These are phyloP conservation scores for Exophiala lecanii-corni DNA, from an alignment of 2,329 filamentous ascomycete genomes.

Conservation along the genomic window DNA sequence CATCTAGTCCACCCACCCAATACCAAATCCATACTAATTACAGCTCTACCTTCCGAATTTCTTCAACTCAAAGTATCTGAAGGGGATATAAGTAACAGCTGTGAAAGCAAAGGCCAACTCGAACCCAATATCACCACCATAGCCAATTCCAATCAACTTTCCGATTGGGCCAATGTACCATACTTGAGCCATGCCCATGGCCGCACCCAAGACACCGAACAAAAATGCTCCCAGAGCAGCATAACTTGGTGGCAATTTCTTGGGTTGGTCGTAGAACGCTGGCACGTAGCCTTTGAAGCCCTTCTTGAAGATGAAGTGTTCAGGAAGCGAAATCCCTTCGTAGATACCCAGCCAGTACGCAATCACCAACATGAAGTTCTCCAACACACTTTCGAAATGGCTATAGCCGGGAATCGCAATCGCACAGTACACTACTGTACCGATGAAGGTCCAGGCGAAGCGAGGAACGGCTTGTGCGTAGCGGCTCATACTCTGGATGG, in stretches of 20 bases:
- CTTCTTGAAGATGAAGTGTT: slow-evolving; percentile 65
- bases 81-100: slow-evolving; percentile 32
- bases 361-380: slow-evolving; percentile 67
- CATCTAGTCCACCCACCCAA: too few relatives aligned
- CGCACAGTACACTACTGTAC: slow-evolving; percentile 59
- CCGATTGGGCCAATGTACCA: slow-evolving; percentile 68
- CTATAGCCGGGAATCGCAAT: slow-evolving; percentile 66
- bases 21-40: too few relatives aligned
- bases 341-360: slow-evolving; percentile 62
- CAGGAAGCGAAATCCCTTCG: slow-evolving; percentile 59
- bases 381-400: slow-evolving; percentile 59
- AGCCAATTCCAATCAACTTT: slow-evolving; percentile 49
- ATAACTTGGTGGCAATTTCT: slow-evolving; percentile 58
- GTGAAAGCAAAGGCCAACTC: slow-evolving; percentile 51
- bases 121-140: slow-evolving; percentile 57
- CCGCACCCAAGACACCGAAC: slow-evolving; percentile 61
- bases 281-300: slow-evolving; percentile 58
- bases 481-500: slow-evolving; percentile 60
- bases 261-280: slow-evolving; percentile 54
- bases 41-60: slow-evolving; percentile 10
- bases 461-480: slow-evolving; percentile 45
- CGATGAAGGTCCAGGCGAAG: slow-evolving; percentile 40
- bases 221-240: slow-evolving; percentile 61
- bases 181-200: slow-evolving; percentile 64
- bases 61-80: slow-evolving; percentile 33